These are phyloP conservation scores for Leccinum variicolor DNA, from an alignment of 768 basidiomycete species.

Conservation along the genomic window DNA sequence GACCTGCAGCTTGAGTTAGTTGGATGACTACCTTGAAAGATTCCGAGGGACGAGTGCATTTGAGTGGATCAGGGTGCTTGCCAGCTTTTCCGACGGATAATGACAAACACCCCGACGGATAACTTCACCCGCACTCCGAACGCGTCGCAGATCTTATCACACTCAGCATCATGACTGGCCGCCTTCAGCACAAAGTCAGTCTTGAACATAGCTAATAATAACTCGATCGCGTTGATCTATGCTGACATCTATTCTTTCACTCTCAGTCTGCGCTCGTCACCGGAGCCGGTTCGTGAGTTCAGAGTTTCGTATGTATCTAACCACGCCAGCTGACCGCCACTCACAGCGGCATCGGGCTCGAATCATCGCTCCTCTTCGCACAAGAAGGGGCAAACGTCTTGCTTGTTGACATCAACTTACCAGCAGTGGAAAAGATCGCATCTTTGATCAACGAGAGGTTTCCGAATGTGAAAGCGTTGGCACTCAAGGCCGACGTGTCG, in stretches of 20 bases:
- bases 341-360: conserved; percentile 89
- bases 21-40: neutral
- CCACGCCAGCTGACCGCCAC: conserved; percentile 9
- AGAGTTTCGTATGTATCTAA: neutral
- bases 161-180: conserved; percentile 50
- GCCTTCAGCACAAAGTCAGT: conserved; percentile 63
- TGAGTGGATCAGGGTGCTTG: neutral
- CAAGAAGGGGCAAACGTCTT: conserved; percentile 91
- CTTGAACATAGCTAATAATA: neutral
- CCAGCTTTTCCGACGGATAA: neutral
- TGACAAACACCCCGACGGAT: neutral
- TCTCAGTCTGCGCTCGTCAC: conserved; percentile 74
- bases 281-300: conserved; percentile 81
- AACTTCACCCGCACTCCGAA: neutral
- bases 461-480: conserved; percentile 66
- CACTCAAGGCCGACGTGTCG: conserved; percentile 81
- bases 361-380: conserved; percentile 93
- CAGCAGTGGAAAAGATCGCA: conserved; percentile 66
- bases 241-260: conserved; percentile 12
- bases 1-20: neutral
- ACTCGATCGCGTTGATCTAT: neutral
- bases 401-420: conserved; percentile 82
- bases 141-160: neutral
- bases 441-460: conserved; percentile 59
- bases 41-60: neutral